Conservation (phyloP, 768 basidiomycete genomes). For the Naganishia randhawae region DNA sequence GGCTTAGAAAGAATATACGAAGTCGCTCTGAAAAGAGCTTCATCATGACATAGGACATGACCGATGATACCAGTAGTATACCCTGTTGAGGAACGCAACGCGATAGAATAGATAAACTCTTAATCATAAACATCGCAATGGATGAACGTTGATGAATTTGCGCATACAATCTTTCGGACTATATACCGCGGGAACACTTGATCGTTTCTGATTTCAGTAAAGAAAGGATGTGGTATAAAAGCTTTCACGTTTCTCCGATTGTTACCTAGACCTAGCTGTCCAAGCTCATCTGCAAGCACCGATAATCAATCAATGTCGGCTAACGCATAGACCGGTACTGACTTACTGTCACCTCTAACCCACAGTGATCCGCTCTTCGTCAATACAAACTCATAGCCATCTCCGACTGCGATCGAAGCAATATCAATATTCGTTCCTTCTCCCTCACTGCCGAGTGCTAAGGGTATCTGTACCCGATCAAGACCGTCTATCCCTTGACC, state of each 20-base stretch:
- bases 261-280: conserved; percentile 6
- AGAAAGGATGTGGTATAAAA: conserved; percentile 18
- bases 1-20: conserved; percentile 56
- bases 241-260: not conserved
- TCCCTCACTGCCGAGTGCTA: not conserved
- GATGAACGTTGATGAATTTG: conserved; percentile 16
- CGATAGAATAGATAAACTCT: not conserved
- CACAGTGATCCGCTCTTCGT: not conserved
- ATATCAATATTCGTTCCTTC: not conserved
- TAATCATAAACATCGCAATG: not conserved
- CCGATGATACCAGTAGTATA: not conserved
- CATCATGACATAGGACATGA: not conserved
- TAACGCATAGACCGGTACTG: not conserved
- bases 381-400: conserved; percentile 21
- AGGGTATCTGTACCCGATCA: not conserved
- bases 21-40: not conserved
- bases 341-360: conserved; percentile 21
- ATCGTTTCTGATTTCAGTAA: not conserved
- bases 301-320: not conserved
- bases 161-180: conserved; percentile 3
- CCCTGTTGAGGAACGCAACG: not conserved
- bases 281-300: conserved; percentile 9
- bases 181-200: not conserved
- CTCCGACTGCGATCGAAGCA: conserved; percentile 5
- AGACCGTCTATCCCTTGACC: conserved; percentile 24